A percentile compares a stretch with the other conserved stretches of the same genome.
These are phyloP conservation scores for Albizia julibrissin DNA, from an alignment of 306 rosid genomes.

Conservation along the genomic window DNA sequence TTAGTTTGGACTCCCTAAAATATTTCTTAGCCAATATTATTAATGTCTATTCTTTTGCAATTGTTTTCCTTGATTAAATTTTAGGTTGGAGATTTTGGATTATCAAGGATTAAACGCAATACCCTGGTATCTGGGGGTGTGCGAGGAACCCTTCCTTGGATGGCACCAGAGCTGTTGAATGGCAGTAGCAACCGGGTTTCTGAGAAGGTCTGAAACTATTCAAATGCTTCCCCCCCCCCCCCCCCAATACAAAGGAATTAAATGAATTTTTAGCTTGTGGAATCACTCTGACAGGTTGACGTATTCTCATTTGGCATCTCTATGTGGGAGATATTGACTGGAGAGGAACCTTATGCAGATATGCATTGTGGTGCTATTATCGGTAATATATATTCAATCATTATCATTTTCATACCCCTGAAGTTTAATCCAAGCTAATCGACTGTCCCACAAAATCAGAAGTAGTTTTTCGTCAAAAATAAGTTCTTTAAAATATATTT, in stretches of 20 bases:
- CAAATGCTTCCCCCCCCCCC: no score
- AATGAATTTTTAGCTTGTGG: conserved; percentile 22
- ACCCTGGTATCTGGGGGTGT: conserved; percentile 96
- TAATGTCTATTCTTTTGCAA: background rate
- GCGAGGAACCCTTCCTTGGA: conserved; percentile 98
- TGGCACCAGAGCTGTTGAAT: conserved; percentile 90
- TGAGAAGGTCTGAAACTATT: conserved; percentile 66
- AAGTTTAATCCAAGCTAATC: background rate
- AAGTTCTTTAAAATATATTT: background rate
- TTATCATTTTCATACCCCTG: background rate
- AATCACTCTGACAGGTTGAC: conserved; percentile 66
- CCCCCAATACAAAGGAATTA: conserved; percentile 7
- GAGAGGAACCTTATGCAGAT: conserved; percentile 94
- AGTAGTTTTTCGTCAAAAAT: background rate
- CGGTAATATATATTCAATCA: conserved; percentile 50
- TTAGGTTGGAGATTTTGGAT: conserved; percentile 94
- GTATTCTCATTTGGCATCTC: conserved; percentile 93
- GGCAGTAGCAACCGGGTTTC: conserved; percentile 85
- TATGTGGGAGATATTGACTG: conserved; percentile 94
- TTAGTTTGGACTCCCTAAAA: background rate
- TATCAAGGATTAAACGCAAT: conserved; percentile 86
- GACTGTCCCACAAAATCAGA: background rate
- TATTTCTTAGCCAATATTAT: background rate
- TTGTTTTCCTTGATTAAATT: conserved; percentile 19
- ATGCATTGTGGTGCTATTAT: conserved; percentile 98